Evolutionary conservation across 2,329 filamentous ascomycete genomes (phyloP).

Genomic region (Colletotrichum incanum): DNA sequence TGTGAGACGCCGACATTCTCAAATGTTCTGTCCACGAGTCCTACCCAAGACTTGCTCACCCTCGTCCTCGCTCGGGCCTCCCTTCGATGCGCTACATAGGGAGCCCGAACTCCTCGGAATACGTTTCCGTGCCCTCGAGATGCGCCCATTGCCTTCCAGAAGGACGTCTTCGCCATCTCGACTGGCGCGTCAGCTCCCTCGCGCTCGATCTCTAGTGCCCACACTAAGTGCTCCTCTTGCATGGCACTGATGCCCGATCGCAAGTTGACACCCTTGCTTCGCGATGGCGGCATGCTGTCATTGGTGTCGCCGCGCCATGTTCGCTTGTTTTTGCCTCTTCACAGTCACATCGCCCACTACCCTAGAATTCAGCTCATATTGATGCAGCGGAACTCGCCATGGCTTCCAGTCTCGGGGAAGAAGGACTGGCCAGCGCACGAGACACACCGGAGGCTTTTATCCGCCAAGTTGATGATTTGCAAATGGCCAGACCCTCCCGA

Average conservation of each 20-base stretch:
- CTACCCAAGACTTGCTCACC: neutral
- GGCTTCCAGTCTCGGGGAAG: neutral
- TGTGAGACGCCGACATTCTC: slow-evolving; percentile 33
- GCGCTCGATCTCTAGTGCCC: neutral
- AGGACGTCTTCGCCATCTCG: neutral
- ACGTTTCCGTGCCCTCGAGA: slow-evolving; percentile 2
- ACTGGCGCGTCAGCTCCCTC: neutral
- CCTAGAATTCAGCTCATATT: neutral
- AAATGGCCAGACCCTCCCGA: neutral
- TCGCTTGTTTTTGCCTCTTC: neutral
- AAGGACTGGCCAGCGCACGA: slow-evolving; percentile 12
- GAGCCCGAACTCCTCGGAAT: neutral
- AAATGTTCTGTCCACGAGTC: slow-evolving; percentile 11
- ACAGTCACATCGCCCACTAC: slow-evolving; percentile 1
- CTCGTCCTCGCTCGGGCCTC: slow-evolving; percentile 25
- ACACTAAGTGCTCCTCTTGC: neutral
- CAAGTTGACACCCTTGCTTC: neutral
- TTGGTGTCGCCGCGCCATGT: neutral
- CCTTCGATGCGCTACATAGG: neutral
- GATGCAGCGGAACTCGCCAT: neutral
- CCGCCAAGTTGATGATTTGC: neutral
- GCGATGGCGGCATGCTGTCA: neutral
- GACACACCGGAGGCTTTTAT: slow-evolving; percentile 1
- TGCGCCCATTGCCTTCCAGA: slow-evolving; percentile 13
- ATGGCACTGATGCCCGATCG: neutral